Conservation (phyloP, 1,284 basidiomycete species). For the Malassezia furfur region DNA sequence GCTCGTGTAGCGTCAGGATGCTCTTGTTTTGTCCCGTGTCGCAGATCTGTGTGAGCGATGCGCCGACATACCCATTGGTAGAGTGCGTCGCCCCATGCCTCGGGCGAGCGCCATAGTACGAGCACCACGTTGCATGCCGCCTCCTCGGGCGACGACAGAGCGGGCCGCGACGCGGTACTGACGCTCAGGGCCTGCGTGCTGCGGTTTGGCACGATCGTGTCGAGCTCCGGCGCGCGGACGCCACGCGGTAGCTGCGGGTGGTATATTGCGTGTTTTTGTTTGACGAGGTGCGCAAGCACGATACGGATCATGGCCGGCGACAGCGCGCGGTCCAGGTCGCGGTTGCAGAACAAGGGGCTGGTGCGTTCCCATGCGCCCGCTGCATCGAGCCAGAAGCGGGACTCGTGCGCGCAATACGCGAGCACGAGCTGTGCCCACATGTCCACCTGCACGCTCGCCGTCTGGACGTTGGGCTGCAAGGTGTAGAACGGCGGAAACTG, state of each 20-base stretch:
- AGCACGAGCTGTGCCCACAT: constrained; percentile 52
- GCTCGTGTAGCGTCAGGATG: constrained; percentile 55
- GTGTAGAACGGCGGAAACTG: constrained; percentile 56
- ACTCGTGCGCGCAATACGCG: constrained; percentile 48
- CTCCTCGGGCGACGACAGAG: not conserved
- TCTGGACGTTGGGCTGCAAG: constrained; percentile 52
- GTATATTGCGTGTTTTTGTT: constrained; percentile 20
- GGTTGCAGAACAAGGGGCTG: constrained; percentile 11
- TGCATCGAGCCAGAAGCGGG: constrained; percentile 50
- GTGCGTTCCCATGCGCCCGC: constrained; percentile 33
- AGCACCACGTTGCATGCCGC: constrained; percentile 31
- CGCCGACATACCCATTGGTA: constrained; percentile 51
- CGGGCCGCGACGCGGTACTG: not conserved
- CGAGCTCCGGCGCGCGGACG: not conserved
- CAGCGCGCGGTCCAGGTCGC: constrained; percentile 8
- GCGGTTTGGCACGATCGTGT: not conserved
- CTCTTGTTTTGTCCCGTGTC: constrained; percentile 52
- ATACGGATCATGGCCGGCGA: constrained; percentile 21
- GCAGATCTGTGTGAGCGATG: constrained; percentile 44
- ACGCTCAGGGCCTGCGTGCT: constrained; percentile 12
- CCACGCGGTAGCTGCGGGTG: constrained; percentile 12
- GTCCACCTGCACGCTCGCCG: constrained; percentile 50
- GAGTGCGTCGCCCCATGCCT: constrained; percentile 53
- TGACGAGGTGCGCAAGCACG: constrained; percentile 28
- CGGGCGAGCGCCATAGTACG: constrained; percentile 53